Evolutionary conservation across 441 rosid species (phyloP).

Genomic region (Euphorbia celastroides): DNA sequence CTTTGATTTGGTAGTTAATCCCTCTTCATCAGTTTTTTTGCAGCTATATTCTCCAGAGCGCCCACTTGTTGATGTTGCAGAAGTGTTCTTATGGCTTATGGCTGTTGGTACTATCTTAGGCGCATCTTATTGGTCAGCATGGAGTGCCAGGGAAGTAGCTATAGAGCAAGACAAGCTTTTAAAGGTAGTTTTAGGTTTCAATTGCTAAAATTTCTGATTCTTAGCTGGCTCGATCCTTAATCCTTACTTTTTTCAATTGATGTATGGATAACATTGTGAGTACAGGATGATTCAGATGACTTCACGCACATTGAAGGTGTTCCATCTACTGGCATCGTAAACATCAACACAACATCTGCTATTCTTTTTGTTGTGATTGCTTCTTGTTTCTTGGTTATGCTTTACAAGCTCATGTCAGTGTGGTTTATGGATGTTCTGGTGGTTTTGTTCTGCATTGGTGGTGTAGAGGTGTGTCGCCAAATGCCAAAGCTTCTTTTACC

Average conservation of each 20-base stretch:
- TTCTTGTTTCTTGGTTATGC: constrained; percentile 81
- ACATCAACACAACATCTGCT: constrained; percentile 76
- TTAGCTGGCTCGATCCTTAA: neutral
- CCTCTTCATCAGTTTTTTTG: constrained; percentile 58
- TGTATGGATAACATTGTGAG: constrained; percentile 13
- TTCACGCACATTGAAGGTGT: constrained; percentile 31
- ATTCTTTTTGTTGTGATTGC: constrained; percentile 73
- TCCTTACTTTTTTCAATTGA: constrained; percentile 9
- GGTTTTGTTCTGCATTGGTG: constrained; percentile 94
- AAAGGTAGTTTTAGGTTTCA: constrained; percentile 45
- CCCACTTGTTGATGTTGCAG: constrained; percentile 93
- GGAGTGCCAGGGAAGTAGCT: constrained; percentile 89
- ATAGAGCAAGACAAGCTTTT: constrained; percentile 78
- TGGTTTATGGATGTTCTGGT: constrained; percentile 91
- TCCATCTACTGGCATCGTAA: constrained; percentile 55
- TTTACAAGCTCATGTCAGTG: constrained; percentile 86
- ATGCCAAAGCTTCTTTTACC: neutral
- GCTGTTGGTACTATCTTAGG: constrained; percentile 88
- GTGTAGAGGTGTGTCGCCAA: constrained; percentile 64
- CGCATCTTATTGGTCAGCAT: constrained; percentile 98
- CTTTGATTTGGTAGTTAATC: constrained; percentile 16
- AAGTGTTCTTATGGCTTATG: constrained; percentile 97
- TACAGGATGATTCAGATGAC: constrained; percentile 80
- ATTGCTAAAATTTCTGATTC: constrained; percentile 2
- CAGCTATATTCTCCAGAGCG: constrained; percentile 92